phyloP scores from a whole-genome alignment of 73 alveolate genomes.

The Paramecium pentaurelia region DNA sequence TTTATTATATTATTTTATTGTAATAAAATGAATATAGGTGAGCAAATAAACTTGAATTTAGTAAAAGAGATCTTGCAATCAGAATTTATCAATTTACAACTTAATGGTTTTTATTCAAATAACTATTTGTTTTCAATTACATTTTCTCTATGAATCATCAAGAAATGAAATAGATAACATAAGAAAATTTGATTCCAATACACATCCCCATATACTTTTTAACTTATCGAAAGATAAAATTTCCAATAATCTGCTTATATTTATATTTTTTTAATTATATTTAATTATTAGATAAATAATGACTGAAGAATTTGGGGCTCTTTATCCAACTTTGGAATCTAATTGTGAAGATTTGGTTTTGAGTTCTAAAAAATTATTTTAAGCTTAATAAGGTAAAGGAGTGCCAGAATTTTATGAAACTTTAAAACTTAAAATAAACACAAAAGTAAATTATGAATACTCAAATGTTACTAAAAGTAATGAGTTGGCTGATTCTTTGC shows the following conservation, averaged over 20 bases:
- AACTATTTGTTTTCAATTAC: no score
- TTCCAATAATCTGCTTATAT: neutral
- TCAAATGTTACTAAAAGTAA: conserved; percentile 22
- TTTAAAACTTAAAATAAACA: conserved; percentile 41
- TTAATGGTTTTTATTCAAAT: neutral
- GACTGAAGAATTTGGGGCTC: neutral
- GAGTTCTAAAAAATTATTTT: conserved; percentile 29
- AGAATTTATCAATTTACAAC: no score
- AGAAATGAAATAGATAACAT: no score
- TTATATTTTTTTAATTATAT: neutral
- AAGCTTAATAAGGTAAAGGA: conserved; percentile 22
- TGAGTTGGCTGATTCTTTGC: neutral
- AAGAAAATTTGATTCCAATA: no score
- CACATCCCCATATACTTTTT: neutral
- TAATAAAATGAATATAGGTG: neutral
- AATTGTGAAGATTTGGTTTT: conserved; percentile 39
- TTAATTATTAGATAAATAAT: neutral
- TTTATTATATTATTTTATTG: neutral
- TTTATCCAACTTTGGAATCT: neutral
- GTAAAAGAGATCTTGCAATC: neutral
- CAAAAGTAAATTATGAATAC: conserved; percentile 58
- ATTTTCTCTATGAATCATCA: no score
- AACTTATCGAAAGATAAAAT: neutral
- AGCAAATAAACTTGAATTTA: neutral
- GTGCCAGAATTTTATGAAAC: conserved; percentile 56